Base-by-base conservation (phyloP, 306 rosid species). In the Cicer arietinum region DNA sequence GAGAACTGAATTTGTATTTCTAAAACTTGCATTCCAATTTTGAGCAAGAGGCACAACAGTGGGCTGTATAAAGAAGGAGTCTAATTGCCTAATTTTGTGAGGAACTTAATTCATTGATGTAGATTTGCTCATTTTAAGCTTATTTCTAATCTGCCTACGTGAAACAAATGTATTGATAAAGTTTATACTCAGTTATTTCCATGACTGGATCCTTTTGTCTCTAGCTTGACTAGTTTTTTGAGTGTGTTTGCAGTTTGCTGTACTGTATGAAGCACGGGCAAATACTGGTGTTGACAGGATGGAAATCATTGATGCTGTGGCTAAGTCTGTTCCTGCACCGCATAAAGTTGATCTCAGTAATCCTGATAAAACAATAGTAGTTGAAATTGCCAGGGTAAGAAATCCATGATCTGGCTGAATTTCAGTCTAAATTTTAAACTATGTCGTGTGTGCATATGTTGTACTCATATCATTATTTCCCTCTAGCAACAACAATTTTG, bases 261-360 rank as follows among this genome's bases (percentile, higher is more conserved):
- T 92, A 45, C 62, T 90, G 69, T 94, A 92, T 81, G 97, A 88
- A 81, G 96, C 99, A 71, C 96, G 99, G 54, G 91, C 97, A 74
- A 94, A 92, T 82, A 85, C 88, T 40, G 99, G 99, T 12, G 74
- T 92, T 81, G 96, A 94, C 85, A 83, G 95, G 83, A 88, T 88
- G 94, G 90, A 92, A 78, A 94, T 92, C 53, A 94, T 94, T 7
- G 77, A 92, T 69, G 87, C 93, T 8, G 96, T 92, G 58, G 99
- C 99, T 18, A 90, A 90, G 79, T 84, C 96, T 6, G 80, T 94
- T 84, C 99, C 96, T 78, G 88, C 45, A 63, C 97, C 96, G n/a
- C 96, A 92, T 84, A 92, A 86, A 85, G 99, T 94, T 82, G 99
- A 94, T 85, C 94, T 92, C 51, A 92, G 56, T 39, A 86, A 88